These are phyloP conservation scores for Boletus subcaerulescens DNA, from an alignment of 768 basidiomycete genomes.

Conservation along the genomic window DNA sequence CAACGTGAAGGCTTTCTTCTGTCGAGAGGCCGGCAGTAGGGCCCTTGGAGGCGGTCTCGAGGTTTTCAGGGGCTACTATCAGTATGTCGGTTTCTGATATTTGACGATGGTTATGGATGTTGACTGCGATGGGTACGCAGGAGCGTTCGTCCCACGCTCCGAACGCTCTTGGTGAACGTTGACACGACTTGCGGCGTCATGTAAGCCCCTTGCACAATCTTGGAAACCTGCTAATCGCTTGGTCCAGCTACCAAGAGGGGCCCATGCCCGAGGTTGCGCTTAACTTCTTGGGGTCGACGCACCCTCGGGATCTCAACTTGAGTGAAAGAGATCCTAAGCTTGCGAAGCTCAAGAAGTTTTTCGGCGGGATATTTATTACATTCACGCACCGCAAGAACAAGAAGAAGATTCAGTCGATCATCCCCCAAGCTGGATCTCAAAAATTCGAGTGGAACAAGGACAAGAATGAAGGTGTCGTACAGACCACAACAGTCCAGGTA, in stretches of 20 bases:
- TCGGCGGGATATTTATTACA: conserved; percentile 36
- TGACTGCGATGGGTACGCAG: conserved; percentile 23
- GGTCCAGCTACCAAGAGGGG: conserved; percentile 26
- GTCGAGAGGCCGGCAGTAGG: conserved; percentile 27
- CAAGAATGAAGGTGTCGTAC: conserved; percentile 9
- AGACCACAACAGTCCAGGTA: conserved; percentile 41
- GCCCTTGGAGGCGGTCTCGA: conserved; percentile 36
- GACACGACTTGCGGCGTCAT: conserved; percentile 46
- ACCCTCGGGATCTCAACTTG: conserved; percentile 33
- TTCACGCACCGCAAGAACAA: conserved; percentile 22
- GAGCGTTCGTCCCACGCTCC: conserved; percentile 44
- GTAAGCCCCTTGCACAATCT: conserved; percentile 26
- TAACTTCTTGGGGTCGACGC: conserved; percentile 18
- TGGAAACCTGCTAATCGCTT: background rate
- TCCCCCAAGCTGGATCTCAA: conserved; percentile 37
- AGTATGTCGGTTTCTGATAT: conserved; percentile 34
- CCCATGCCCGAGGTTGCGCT: conserved; percentile 32
- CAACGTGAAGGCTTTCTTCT: conserved; percentile 47
- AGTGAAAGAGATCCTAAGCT: conserved; percentile 21
- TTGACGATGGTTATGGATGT: background rate
- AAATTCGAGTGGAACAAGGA: conserved; percentile 39
- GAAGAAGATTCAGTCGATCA: conserved; percentile 39
- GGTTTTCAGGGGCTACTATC: conserved; percentile 48
- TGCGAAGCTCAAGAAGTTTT: conserved; percentile 36
- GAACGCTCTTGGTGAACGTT: conserved; percentile 42